Base-by-base conservation (phyloP, 306 rosid genomes). In the Cucumis cinereus region DNA sequence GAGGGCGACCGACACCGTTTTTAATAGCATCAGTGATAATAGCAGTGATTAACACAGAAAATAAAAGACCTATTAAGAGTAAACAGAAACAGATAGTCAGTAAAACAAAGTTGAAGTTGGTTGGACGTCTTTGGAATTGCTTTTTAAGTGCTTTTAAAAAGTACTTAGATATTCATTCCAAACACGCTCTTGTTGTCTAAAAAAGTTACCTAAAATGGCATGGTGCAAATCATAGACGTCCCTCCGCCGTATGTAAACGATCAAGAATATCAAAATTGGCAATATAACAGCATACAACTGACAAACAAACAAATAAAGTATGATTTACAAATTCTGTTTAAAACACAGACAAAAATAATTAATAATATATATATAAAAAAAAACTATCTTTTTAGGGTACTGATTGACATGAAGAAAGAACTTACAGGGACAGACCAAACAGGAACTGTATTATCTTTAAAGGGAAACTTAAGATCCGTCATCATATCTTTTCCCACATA, bases 381-480 rank as follows among this genome's bases (percentile, higher is more conserved):
- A 50, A 50, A 0, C 55, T 16, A 16, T 6, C 9, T 50, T 50
- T 50, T 17, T 50, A 1, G 20, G 20, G 1, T n/a, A 50, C 17
- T 15, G 55, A 50, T 16, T 5, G n/a, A 45, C 0, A 12, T 49
- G 47, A 62, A 33, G 22, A 17, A 47, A 30, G 13, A 16, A 81
- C 90, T 87, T 80, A 94, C 98, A 50, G 97, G 97, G 68, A 94
- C 96, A 66, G 98, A 84, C 98, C 98, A 94, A 26, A 81, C 49
- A 30, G 98, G 98, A n/a, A 94, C 96, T 10, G 96, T 90, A 83
- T 86, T 91, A 6, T 58, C 88, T 81, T 89, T 89, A 85, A 94
- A 35, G 56, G 98, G 98, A 75, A 86, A 94, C 77, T 68, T 91
- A 49, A 94, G 97, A 73, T 94, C 98, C 17, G 79, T 84, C 98